Base-by-base conservation (phyloP, 148 eudicot species). In the Dysphania ambrosioides region DNA sequence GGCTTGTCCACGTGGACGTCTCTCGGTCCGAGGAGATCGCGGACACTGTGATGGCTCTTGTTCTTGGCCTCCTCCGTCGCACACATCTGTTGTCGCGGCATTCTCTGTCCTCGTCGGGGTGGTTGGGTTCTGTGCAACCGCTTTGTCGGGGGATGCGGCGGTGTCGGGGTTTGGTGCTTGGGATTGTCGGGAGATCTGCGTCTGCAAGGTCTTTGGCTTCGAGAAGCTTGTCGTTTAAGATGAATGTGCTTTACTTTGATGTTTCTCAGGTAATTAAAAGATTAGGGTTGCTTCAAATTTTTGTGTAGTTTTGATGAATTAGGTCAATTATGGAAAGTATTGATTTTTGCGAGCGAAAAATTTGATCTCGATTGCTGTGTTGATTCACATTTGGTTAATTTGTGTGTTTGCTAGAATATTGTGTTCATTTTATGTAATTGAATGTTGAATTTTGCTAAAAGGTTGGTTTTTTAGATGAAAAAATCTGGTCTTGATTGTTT, bases 121-220 rank as follows among this genome's bases (percentile, higher is more conserved):
- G 99, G 99, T 88, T 95, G 29, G 99, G 99, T 2, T 90, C 97
- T 1, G 87, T 95, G 9, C 99, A 95, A 82, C 99, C 99, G 57
- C 86, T 95, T 12, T 95, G 99, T 78, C 87, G 97, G 0, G 99
- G 99, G 36, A 95, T 95, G 99, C 82, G 99, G 49, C 82, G 99
- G 63, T 95, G 99, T 73, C 80, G 99, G 2, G 99, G 99, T 1
- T 87, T 95, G 15, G 97, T 92, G 68, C 81, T 95, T 68, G 99
- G 99, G 77, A 92, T 95, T 71, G 77, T 95, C 9, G 99, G 99
- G n/a, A 84, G 93, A 85, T 95, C 99, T 82, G 97, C 92, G 49
- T 86, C 97, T 0, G 99, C 99, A 4, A 82, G 81, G 79, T 86
- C 91, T 23, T 85, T 95, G 91, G 99, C 97, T 32, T 84, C 79